phyloP scores from a whole-genome alignment of 208 protist genomes.

The Angomonas ambiguus region DNA sequence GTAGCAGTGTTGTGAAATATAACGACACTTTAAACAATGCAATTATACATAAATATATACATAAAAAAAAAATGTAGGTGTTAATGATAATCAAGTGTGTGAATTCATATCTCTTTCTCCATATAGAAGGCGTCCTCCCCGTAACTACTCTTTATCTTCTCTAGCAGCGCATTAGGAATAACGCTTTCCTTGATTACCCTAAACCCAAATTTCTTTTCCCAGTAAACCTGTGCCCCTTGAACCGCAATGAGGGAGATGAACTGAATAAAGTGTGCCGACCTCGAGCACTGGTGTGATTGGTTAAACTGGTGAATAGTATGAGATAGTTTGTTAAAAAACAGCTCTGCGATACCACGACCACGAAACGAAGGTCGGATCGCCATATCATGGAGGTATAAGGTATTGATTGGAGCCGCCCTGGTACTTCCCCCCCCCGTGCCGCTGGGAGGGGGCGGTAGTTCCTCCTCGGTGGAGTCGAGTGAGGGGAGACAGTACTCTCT shows the following conservation, averaged over 20 bases:
- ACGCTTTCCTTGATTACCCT: neutral
- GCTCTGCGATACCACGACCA: neutral
- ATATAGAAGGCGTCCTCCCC: neutral
- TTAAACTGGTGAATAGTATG: neutral
- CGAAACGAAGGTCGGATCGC: neutral
- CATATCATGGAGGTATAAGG: neutral
- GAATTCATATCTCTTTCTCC: neutral
- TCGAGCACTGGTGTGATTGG: neutral
- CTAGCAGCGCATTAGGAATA: neutral
- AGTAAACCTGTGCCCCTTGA: neutral
- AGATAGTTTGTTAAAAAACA: neutral
- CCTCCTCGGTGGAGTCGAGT: neutral
- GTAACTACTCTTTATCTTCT: neutral
- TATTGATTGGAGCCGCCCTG: neutral
- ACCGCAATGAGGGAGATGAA: neutral
- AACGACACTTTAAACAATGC: too few relatives aligned
- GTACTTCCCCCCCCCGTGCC: neutral
- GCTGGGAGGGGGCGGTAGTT: neutral
- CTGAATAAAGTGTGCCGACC: neutral
- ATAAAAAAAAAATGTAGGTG: neutral
- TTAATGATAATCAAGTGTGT: too few relatives aligned
- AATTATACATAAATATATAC: neutral
- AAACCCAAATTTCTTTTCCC: neutral
- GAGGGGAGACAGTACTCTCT: neutral
- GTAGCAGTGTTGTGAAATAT: too few relatives aligned